Evolutionary conservation across 805 yeast genomes (phyloP).

Genomic region (Zygoascus tannicola): DNA sequence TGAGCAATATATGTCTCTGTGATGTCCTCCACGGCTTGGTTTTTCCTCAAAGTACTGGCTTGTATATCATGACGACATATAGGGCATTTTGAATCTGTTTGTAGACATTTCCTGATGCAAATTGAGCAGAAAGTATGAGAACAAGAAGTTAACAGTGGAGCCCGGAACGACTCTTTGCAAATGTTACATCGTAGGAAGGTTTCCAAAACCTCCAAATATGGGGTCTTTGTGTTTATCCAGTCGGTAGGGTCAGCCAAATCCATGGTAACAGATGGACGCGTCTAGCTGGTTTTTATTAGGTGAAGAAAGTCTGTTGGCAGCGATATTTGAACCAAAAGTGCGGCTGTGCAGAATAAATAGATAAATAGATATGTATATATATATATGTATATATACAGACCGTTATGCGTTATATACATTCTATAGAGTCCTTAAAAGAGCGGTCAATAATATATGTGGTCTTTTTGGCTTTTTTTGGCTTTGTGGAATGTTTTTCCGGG

Average conservation of each 20-base stretch:
- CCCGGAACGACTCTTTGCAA: slow-evolving; percentile 70
- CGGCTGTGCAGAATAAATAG: no score
- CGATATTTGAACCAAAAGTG: no score
- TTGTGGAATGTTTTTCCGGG: no score
- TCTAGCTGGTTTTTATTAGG: no score
- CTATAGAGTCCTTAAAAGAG: no score
- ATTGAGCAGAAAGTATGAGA: slow-evolving; percentile 84
- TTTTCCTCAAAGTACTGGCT: slow-evolving; percentile 61
- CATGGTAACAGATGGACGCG: no score
- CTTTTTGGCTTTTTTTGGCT: no score
- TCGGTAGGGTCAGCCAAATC: slow-evolving; percentile 71
- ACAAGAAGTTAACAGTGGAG: slow-evolving; percentile 79
- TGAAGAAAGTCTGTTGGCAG: no score
- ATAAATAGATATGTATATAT: no score
- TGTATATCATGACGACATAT: slow-evolving; percentile 61
- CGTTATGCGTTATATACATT: no score
- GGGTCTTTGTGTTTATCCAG: slow-evolving; percentile 48
- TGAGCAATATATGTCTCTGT: slow-evolving; percentile 30
- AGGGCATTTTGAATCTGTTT: slow-evolving; percentile 60
- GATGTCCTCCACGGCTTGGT: slow-evolving; percentile 62
- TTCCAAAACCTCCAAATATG: slow-evolving; percentile 54
- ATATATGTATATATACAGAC: no score
- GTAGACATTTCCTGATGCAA: slow-evolving; percentile 67
- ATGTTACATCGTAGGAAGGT: slow-evolving; percentile 72
- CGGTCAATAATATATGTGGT: no score